These are phyloP conservation scores for Apophysomyces ossiformis DNA, from an alignment of 371 early-diverging fungal species.

Conservation along the genomic window DNA sequence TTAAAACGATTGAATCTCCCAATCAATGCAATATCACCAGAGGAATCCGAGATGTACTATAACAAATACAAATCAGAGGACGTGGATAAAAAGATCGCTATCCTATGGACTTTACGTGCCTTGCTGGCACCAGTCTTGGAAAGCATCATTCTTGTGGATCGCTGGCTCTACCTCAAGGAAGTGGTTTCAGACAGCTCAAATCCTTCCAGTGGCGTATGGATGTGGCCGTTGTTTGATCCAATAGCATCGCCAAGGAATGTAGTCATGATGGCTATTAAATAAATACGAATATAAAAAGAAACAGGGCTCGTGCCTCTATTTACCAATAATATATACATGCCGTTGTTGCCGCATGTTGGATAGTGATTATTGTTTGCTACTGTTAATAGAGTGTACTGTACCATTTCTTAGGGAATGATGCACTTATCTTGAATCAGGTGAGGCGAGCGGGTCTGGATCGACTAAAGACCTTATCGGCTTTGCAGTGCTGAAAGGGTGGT, in stretches of 20 bases:
- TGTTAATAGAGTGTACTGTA: too few relatives aligned
- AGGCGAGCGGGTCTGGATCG: too few relatives aligned
- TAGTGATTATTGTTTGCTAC: too few relatives aligned
- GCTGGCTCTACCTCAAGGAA: conserved; percentile 70
- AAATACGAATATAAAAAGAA: not conserved
- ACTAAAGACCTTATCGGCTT: too few relatives aligned
- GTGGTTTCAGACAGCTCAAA: not conserved
- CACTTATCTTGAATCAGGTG: too few relatives aligned
- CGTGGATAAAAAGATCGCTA: conserved; percentile 66
- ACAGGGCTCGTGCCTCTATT: too few relatives aligned
- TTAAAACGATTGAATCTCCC: conserved; percentile 51
- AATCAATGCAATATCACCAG: conserved; percentile 43
- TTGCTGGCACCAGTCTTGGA: conserved; percentile 79
- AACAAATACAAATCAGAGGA: conserved; percentile 31
- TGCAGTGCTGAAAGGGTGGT: too few relatives aligned
- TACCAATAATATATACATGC: too few relatives aligned
- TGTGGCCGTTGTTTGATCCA: conserved; percentile 55
- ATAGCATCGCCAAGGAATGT: conserved; percentile 49
- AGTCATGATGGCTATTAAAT: conserved; percentile 49
- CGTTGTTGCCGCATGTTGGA: too few relatives aligned
- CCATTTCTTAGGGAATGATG: too few relatives aligned
- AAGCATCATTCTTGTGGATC: conserved; percentile 77
- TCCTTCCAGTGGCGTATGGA: conserved; percentile 39
- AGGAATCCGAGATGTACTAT: conserved; percentile 49
- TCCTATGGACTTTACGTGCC: conserved; percentile 80